A percentile compares a stretch with the other conserved stretches of the same genome.
These are phyloP conservation scores for Chenopodium berlandieri DNA, from an alignment of 148 eudicot species.

Conservation along the genomic window DNA sequence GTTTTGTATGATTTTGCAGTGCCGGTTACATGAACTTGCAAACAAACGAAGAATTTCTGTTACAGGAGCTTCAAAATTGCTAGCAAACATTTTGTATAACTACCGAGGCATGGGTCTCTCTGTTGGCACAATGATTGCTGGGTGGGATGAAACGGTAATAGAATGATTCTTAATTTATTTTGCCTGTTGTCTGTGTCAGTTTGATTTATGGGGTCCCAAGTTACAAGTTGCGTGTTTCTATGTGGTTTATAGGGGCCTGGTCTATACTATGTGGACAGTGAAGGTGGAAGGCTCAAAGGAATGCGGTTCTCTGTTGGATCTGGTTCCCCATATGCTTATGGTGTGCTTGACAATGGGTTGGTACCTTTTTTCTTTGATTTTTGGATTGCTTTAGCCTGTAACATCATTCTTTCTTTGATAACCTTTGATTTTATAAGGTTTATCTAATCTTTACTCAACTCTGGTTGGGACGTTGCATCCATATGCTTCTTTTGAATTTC, in stretches of 20 bases:
- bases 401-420: neutral
- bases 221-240: neutral
- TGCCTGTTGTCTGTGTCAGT: neutral
- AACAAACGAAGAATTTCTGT: constrained; percentile 96
- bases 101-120: constrained; percentile 98
- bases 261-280: constrained; percentile 95
- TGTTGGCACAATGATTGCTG: constrained; percentile 99
- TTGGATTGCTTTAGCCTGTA: neutral
- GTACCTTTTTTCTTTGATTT: constrained; percentile 18
- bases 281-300: constrained; percentile 98
- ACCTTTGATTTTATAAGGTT: neutral
- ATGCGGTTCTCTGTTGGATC: constrained; percentile 94
- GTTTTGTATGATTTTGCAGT: constrained; percentile 35
- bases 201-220: neutral
- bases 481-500: neutral
- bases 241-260: constrained; percentile 79
- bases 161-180: neutral
- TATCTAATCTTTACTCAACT: neutral
- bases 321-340: constrained; percentile 99
- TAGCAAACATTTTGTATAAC: constrained; percentile 86
- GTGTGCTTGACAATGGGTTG: constrained; percentile 92
- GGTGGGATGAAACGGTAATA: constrained; percentile 96
- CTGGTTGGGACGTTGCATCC: neutral
- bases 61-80: constrained; percentile 93
- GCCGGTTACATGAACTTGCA: constrained; percentile 93